Evolutionary conservation across 2,329 filamentous ascomycete genomes (phyloP).

Genomic region (Chaetomiaceae sp.): DNA sequence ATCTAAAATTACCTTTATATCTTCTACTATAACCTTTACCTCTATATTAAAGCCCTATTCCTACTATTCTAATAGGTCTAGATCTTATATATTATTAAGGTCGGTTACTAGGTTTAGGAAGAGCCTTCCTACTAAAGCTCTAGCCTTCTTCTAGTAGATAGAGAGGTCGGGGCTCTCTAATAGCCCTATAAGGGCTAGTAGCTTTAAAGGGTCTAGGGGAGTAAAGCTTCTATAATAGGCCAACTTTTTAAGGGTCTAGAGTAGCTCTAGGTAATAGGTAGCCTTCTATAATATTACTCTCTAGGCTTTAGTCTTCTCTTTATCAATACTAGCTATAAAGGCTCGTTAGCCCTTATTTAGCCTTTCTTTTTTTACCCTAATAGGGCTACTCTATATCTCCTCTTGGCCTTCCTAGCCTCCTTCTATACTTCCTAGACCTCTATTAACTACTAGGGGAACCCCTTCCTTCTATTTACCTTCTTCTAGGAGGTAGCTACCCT

Average conservation of each 20-base stretch:
- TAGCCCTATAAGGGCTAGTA: neutral
- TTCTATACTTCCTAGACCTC: neutral
- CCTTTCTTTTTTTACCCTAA: neutral
- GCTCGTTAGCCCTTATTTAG: neutral
- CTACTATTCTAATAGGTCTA: too few relatives aligned
- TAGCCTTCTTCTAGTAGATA: neutral
- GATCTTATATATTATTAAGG: too few relatives aligned
- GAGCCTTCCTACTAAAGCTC: neutral
- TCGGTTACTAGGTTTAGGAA: neutral
- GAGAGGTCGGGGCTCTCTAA: neutral
- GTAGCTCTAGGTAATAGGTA: neutral
- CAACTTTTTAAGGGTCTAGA: neutral
- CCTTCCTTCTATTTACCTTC: neutral
- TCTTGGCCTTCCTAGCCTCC: too few relatives aligned
- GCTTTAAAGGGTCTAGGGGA: neutral
- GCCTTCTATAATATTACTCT: neutral
- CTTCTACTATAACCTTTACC: too few relatives aligned
- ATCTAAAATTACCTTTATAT: too few relatives aligned
- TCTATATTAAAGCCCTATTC: too few relatives aligned
- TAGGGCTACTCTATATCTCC: neutral
- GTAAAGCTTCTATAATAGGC: neutral
- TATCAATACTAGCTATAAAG: neutral
- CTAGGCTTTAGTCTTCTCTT: neutral
- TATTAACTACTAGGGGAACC: neutral
- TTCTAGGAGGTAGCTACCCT: neutral